A percentile compares a stretch with the other conserved stretches of the same genome.
Evolutionary conservation across 805 yeast genomes (phyloP).

Genomic region (Yamadazyma phyllophila): DNA sequence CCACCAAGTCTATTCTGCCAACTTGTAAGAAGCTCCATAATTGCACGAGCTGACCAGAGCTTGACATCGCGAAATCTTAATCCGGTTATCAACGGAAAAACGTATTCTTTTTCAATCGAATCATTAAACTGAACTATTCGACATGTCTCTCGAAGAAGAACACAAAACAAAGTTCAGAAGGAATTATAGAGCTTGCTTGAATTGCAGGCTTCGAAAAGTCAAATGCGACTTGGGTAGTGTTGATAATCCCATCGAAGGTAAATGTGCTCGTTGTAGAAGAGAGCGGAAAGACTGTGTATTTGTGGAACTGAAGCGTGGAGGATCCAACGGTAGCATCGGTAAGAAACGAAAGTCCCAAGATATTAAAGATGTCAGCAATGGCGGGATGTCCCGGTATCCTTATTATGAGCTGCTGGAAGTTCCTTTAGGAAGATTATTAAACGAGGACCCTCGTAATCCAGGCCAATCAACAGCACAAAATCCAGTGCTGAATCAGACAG

Average conservation of each 20-base stretch:
- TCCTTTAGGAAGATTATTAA: background rate
- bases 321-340: conserved; percentile 9
- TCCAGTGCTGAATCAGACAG: background rate
- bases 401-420: background rate
- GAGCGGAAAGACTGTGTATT: conserved; percentile 81
- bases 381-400: background rate
- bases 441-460: background rate
- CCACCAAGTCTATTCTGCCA: no score
- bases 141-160: background rate
- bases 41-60: no score
- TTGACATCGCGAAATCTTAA: background rate
- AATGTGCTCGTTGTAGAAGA: conserved; percentile 81
- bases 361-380: background rate
- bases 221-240: conserved; percentile 82
- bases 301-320: conserved; percentile 39
- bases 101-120: background rate
- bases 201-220: conserved; percentile 80
- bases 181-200: conserved; percentile 79
- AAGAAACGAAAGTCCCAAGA: background rate
- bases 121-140: background rate
- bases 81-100: background rate
- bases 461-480: background rate
- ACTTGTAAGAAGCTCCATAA: no score
- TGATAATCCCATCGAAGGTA: conserved; percentile 70
- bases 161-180: conserved; percentile 45